Evolutionary conservation across 2,329 filamentous ascomycete genomes (phyloP), one percentile per base, ranked within the genome.

Genomic region (Colletotrichum nymphaeae): DNA sequence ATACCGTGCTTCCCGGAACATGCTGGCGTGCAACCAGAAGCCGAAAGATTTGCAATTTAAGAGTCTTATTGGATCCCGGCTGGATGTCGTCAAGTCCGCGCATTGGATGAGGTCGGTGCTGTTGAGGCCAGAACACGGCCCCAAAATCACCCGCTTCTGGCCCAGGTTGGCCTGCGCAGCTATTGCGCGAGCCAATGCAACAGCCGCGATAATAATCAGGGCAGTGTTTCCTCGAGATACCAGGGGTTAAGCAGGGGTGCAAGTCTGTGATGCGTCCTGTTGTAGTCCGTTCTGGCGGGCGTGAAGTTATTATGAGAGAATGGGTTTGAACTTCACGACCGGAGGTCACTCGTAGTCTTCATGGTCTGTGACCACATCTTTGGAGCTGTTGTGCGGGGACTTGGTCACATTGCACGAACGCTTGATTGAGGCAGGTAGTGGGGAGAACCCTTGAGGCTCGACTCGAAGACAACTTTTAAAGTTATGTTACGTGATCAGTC

Each of bases 101-200:
- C 84, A 86, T 14, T 82, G 76, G n/a, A 79, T 69, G 4, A 75
- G 72, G 3, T 79, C 26, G 3, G 24, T 75, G 63, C 72, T 59
- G 49, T 64, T 72, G 37, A 69, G 30, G 2, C 60, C 53, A 9
- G 67, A 4, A 57, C 67, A 70, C 0, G 14, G 24, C 0, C 56
- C 26, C 56, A 62, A 70, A 22, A 60, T 30, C 2, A 66, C 57
- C 2, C 2, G 28, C 2, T 24, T 11, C 7, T 0, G n/a, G 52
- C 53, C 3, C 1, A 22, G 7, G 4, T 26, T 53, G 5, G 11
- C 9, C 1, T 30, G 3, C 30, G 58, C 14, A n/a, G 32, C 12
- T 24, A 32, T 59, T 28, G 5, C 9, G 4, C 56, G 32, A n/a
- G 7, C 11, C 19, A 52, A 28, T n/a, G 30, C 19, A 12, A 26